Base-by-base conservation (phyloP, 352 stramenopile species). In the Globisporangium paroecandrum region DNA sequence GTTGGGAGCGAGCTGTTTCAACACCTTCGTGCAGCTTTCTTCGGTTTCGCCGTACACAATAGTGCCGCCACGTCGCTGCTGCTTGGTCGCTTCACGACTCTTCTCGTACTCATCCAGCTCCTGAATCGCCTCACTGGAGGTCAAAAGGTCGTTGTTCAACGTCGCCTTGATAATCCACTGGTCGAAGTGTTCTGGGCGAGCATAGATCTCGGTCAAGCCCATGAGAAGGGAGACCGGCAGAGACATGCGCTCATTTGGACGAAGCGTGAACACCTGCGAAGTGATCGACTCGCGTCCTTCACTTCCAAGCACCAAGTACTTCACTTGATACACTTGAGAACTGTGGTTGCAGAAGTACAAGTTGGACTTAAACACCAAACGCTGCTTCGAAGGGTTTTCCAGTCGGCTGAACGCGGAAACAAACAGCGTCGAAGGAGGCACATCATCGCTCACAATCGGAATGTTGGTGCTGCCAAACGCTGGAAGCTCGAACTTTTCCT, bases 151-250 rank as follows among this genome's bases (percentile, higher is more conserved):
- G 24, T 93, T 87, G 66, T 93, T 93, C 32, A 96, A 55, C 5
- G 73, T 83, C 3, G 83, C 82, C 38, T 90, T 91, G 0, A 93
- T 77, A 62, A 89, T 83, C 88, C 88, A 96, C 46, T 89, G 77
- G 10, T 94, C 77, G 62, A 89, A 77, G 43, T 83, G 64, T 60
- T 79, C 72, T 3, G 85, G 83, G 27, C 88, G 83, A 25, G 86
- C 83, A 54, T 94, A 94, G 46, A 96, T 77, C 65, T 94, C 86
- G 0, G 88, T 94, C 24, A 93, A 90, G 25, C 86, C 88, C 86
- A 94, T 93, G 20, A 94, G 71, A 38, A 89, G 61, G 5, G 75
- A 83, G 2, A 94, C 74, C 6, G 88, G 84, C 24, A 94, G 60
- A 4, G 83, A 76, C 43, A 91, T 84, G 13, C 82, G 85, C 49